Percentiles rank a stretch among this genome's conserved stretches.
These are phyloP conservation scores for Sugiyamaella chiloensis DNA, from an alignment of 805 yeast species.

Conservation along the genomic window DNA sequence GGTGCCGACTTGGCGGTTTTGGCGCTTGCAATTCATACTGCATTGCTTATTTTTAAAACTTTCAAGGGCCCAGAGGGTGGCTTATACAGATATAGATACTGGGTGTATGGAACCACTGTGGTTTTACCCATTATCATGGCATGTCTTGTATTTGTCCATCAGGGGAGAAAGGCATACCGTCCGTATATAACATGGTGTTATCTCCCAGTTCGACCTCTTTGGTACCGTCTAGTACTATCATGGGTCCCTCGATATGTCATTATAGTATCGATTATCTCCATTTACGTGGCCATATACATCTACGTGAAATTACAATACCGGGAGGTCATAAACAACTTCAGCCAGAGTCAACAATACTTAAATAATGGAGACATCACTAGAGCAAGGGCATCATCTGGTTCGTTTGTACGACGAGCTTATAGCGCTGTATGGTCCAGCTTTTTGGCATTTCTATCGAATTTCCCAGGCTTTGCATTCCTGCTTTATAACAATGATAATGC, in stretches of 20 bases:
- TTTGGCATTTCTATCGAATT: conserved; percentile 12
- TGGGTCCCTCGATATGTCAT: conserved; percentile 81
- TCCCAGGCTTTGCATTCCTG: conserved; percentile 24
- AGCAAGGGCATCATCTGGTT: neutral
- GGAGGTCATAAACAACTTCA: conserved; percentile 26
- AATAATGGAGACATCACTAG: conserved; percentile 9
- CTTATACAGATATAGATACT: conserved; percentile 53
- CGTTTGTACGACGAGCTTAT: conserved; percentile 6
- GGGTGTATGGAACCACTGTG: conserved; percentile 56
- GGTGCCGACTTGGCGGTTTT: conserved; percentile 85
- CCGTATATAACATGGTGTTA: conserved; percentile 73
- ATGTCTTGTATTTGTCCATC: conserved; percentile 61
- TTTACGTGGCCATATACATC: conserved; percentile 68
- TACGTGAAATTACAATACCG: conserved; percentile 49
- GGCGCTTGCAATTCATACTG: conserved; percentile 80
- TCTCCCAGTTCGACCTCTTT: conserved; percentile 64
- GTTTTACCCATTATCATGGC: conserved; percentile 66
- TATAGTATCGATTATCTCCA: conserved; percentile 55
- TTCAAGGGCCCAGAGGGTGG: conserved; percentile 67
- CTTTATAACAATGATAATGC: neutral
- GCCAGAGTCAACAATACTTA: conserved; percentile 29
- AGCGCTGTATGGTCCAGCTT: neutral
- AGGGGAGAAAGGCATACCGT: conserved; percentile 47
- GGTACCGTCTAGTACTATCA: conserved; percentile 70
- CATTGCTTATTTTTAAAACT: conserved; percentile 59